These are phyloP conservation scores for Suillus americanus DNA, from an alignment of 768 basidiomycete species.

Conservation along the genomic window DNA sequence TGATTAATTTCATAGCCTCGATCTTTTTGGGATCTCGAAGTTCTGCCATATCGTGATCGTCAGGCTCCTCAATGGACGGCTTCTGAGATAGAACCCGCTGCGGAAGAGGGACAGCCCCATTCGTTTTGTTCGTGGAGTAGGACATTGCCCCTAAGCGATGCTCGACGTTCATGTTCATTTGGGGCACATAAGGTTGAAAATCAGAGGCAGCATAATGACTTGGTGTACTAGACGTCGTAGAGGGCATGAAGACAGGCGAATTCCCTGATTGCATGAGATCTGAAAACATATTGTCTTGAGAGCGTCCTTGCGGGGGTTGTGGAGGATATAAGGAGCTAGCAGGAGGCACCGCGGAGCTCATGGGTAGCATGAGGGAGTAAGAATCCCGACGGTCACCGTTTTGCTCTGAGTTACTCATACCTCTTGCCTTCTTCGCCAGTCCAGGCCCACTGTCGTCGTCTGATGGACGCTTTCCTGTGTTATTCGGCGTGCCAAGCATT, in stretches of 20 bases:
- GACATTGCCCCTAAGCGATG: conserved; percentile 50
- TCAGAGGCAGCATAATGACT: conserved; percentile 43
- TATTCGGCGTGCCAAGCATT: conserved; percentile 26
- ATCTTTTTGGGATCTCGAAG: conserved; percentile 62
- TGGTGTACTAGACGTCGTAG: conserved; percentile 40
- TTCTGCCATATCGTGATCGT: conserved; percentile 52
- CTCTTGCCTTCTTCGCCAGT: conserved; percentile 54
- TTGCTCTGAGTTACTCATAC: conserved; percentile 37
- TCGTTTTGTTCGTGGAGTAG: conserved; percentile 39
- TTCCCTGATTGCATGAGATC: conserved; percentile 57
- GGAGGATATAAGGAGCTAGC: conserved; percentile 45
- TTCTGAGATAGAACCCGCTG: conserved; percentile 23
- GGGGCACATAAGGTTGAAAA: conserved; percentile 50
- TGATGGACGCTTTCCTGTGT: conserved; percentile 21
- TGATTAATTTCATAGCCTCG: conserved; percentile 82
- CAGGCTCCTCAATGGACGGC: conserved; percentile 40
- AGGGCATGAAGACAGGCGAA: conserved; percentile 64
- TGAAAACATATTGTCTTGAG: conserved; percentile 56
- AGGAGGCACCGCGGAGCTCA: conserved; percentile 42
- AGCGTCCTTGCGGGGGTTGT: conserved; percentile 36
- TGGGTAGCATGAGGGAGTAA: conserved; percentile 59
- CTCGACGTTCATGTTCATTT: conserved; percentile 59
- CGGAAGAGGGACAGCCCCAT: conserved; percentile 19
- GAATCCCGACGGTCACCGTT: conserved; percentile 41
- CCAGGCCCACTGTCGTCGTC: conserved; percentile 29